These are phyloP conservation scores for Aspergillus sp. DNA, from an alignment of 2,329 filamentous ascomycete species.

Conservation along the genomic window DNA sequence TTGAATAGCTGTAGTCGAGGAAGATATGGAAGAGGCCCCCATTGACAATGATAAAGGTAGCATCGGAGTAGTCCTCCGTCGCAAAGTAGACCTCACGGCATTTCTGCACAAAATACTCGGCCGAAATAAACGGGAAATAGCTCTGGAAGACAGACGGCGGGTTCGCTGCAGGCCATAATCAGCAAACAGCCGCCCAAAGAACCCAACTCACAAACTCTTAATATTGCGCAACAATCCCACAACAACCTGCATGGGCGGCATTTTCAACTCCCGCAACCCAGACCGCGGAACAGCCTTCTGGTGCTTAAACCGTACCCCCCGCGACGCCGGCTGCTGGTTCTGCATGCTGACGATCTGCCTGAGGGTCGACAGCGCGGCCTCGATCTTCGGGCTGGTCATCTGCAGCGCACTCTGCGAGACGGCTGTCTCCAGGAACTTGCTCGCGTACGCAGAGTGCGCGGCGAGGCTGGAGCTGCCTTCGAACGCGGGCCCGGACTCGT, in stretches of 20 bases:
- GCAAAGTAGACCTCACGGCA: conserved; percentile 38
- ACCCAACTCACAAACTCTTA: conserved; percentile 19
- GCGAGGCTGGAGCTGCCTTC: conserved; percentile 43
- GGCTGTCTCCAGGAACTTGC: conserved; percentile 33
- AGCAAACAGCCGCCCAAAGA: not conserved
- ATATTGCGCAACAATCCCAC: conserved; percentile 21
- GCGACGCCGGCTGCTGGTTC: conserved; percentile 14
- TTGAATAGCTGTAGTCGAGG: conserved; percentile 17
- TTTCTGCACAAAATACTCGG: conserved; percentile 26
- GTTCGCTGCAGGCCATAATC: conserved; percentile 10
- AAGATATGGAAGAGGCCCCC: conserved; percentile 32
- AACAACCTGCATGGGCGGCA: conserved; percentile 29
- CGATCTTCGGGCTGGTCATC: conserved; percentile 29
- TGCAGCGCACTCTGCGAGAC: conserved; percentile 27
- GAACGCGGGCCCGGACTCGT: conserved; percentile 25
- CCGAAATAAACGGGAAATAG: conserved; percentile 25
- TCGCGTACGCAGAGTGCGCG: conserved; percentile 41
- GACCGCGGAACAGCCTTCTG: conserved; percentile 14
- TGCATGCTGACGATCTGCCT: conserved; percentile 32
- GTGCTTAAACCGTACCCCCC: conserved; percentile 19
- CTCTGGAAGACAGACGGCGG: conserved; percentile 15
- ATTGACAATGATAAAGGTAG: conserved; percentile 32
- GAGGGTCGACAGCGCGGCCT: conserved; percentile 28
- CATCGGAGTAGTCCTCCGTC: conserved; percentile 32
- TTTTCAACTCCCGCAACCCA: conserved; percentile 24